A percentile compares a stretch with the other conserved stretches of the same genome.
These are phyloP conservation scores for Nepenthes mirabilis DNA, from an alignment of 148 eudicot genomes.

Conservation along the genomic window DNA sequence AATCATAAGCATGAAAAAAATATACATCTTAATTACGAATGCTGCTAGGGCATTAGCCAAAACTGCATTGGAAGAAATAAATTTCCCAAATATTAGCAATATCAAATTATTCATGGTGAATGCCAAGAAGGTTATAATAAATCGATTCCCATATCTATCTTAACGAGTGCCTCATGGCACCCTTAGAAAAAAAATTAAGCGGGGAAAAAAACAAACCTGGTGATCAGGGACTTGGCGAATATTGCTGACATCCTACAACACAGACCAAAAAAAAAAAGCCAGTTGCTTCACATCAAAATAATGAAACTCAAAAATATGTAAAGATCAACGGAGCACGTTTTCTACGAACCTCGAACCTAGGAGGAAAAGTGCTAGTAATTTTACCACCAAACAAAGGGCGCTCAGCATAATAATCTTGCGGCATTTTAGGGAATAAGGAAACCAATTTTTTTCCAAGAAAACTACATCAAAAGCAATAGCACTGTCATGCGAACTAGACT, in stretches of 20 bases:
- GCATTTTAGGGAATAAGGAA: conserved; percentile 9
- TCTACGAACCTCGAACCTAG: conserved; percentile 51
- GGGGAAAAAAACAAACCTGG: conserved; percentile 33
- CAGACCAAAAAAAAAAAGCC: neutral
- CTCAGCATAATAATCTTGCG: conserved; percentile 19
- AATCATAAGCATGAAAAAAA: too few species aligned
- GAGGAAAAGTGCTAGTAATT: conserved; percentile 45
- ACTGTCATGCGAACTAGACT: neutral
- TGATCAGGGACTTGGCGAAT: conserved; percentile 80
- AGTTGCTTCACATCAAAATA: neutral
- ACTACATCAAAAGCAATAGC: too few species aligned
- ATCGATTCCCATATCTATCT: too few species aligned
- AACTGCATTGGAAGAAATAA: too few species aligned
- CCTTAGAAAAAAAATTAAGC: neutral
- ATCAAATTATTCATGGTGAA: too few species aligned
- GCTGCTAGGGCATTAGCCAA: too few species aligned
- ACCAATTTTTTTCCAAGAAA: too few species aligned
- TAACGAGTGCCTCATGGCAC: too few species aligned
- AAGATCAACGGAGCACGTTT: neutral
- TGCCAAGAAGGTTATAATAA: too few species aligned
- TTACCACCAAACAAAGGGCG: conserved; percentile 78
- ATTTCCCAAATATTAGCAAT: too few species aligned
- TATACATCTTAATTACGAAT: too few species aligned
- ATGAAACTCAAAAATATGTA: neutral
- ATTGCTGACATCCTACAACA: conserved; percentile 64